phyloP scores from a whole-genome alignment of 2,329 filamentous ascomycete genomes.

The Chaetomium strumarium region DNA sequence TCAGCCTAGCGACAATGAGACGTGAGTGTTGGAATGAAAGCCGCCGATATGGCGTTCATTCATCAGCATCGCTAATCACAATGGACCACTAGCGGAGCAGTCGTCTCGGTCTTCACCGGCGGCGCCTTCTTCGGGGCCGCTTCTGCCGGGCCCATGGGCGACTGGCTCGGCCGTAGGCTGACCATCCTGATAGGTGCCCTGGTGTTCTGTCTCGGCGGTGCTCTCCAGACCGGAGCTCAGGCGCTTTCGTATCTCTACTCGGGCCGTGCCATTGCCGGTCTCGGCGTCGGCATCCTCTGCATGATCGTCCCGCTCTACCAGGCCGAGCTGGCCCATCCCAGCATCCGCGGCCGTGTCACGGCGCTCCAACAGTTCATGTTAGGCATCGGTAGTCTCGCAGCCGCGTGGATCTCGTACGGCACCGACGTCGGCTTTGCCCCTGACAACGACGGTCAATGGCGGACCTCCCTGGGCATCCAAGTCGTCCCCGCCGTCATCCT shows the following conservation, averaged over 20 bases:
- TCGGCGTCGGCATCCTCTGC: slow-evolving; percentile 46
- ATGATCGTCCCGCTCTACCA: slow-evolving; percentile 60
- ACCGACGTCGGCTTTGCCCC: slow-evolving; percentile 28
- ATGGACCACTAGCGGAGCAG: slow-evolving; percentile 48
- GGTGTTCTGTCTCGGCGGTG: slow-evolving; percentile 67
- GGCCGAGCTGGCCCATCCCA: slow-evolving; percentile 71
- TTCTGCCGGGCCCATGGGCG: slow-evolving; percentile 57
- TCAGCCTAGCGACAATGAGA: slow-evolving; percentile 32
- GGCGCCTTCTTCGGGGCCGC: slow-evolving; percentile 66
- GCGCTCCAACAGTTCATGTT: slow-evolving; percentile 79
- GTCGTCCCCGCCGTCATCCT: slow-evolving; percentile 60
- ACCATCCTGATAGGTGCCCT: slow-evolving; percentile 68
- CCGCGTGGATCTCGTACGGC: slow-evolving; percentile 69
- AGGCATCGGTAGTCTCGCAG: slow-evolving; percentile 66
- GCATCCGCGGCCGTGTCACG: slow-evolving; percentile 69
- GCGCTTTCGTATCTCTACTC: slow-evolving; percentile 57
- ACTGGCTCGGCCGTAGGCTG: slow-evolving; percentile 60
- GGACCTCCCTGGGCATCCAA: slow-evolving; percentile 45
- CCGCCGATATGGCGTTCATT: not conserved
- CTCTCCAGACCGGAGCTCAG: slow-evolving; percentile 64
- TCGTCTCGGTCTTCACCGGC: slow-evolving; percentile 74
- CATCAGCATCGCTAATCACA: not conserved
- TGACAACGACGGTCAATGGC: slow-evolving; percentile 37
- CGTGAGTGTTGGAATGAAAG: slow-evolving; percentile 27
- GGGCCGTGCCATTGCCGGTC: slow-evolving; percentile 63